phyloP scores from a whole-genome alignment of 2,329 filamentous ascomycete species.

The Neonectria punicea region DNA sequence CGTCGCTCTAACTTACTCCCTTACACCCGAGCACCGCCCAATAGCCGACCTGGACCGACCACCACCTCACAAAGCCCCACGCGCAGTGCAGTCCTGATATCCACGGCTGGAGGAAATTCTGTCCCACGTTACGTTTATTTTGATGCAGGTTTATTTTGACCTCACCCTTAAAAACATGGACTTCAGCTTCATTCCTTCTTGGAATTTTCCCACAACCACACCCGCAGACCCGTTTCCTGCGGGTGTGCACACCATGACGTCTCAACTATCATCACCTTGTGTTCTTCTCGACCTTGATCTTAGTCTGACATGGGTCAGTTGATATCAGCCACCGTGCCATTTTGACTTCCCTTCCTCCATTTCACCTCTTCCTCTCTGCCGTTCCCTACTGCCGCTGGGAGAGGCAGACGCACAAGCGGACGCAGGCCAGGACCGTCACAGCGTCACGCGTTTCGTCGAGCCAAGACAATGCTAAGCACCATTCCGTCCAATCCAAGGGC shows the following conservation, averaged over 20 bases:
- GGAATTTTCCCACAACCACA: not conserved
- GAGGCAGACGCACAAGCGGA: not conserved
- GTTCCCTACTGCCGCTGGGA: slow-evolving; percentile 6
- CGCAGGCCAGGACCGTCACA: not conserved
- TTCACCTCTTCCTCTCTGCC: not conserved
- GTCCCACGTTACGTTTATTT: not conserved
- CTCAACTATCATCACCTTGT: not conserved
- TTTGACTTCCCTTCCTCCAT: slow-evolving; percentile 1
- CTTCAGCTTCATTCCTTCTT: not conserved
- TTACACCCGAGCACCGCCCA: slow-evolving; percentile 35
- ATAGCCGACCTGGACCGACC: slow-evolving; percentile 43
- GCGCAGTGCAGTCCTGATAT: not conserved
- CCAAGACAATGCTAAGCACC: slow-evolving; percentile 1
- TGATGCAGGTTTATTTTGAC: not conserved
- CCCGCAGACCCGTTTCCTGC: slow-evolving; percentile 1
- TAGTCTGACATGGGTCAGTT: slow-evolving; percentile 5
- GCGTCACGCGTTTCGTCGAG: not conserved
- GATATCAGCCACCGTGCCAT: slow-evolving; percentile 12
- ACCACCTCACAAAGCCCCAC: slow-evolving; percentile 12
- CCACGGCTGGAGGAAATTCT: not conserved
- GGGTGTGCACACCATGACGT: slow-evolving; percentile 15
- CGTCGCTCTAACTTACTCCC: slow-evolving; percentile 19
- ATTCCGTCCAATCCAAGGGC: not conserved
- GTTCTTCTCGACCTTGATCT: slow-evolving; percentile 7
- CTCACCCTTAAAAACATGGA: not conserved